Conservation (phyloP, 306 rosid genomes). For the Ormosia emarginata region DNA sequence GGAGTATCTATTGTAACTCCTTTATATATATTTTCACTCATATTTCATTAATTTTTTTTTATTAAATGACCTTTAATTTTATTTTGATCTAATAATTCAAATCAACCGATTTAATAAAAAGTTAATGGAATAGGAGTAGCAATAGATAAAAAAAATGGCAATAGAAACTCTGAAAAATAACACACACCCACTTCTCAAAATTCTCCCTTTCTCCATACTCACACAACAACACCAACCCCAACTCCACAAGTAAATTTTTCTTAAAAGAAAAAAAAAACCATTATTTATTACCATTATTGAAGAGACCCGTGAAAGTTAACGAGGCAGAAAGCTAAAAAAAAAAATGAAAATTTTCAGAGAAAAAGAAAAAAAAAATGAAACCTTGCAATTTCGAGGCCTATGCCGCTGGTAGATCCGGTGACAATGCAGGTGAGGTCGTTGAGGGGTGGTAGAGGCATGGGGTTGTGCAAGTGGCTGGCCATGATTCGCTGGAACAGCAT, state of each 20-base stretch:
- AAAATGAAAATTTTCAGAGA: too few species aligned
- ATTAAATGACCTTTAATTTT: too few species aligned
- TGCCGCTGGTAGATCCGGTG: conserved; percentile 97
- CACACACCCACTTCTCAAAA: background rate
- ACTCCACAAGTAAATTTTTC: background rate
- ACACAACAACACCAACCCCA: background rate
- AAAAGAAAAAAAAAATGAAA: background rate
- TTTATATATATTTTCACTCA: too few species aligned
- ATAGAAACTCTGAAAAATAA: background rate
- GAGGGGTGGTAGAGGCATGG: conserved; percentile 81
- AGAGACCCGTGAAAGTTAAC: background rate
- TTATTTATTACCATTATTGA: background rate
- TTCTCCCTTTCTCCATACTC: background rate
- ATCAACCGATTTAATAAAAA: too few species aligned
- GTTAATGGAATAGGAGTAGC: too few species aligned
- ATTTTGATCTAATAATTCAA: too few species aligned
- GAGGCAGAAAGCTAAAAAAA: background rate
- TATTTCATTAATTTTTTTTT: too few species aligned
- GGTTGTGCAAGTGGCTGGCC: conserved; percentile 85
- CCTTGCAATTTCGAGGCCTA: conserved; percentile 95
- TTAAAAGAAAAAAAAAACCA: background rate
- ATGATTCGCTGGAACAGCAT: conserved; percentile 83
- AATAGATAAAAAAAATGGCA: too few species aligned
- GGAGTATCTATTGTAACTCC: too few species aligned
- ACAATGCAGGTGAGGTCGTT: conserved; percentile 81